A percentile compares a stretch with the other conserved stretches of the same genome.
Conservation (phyloP, 1,139 yeast genomes). For the Suhomyces atakaporum region DNA sequence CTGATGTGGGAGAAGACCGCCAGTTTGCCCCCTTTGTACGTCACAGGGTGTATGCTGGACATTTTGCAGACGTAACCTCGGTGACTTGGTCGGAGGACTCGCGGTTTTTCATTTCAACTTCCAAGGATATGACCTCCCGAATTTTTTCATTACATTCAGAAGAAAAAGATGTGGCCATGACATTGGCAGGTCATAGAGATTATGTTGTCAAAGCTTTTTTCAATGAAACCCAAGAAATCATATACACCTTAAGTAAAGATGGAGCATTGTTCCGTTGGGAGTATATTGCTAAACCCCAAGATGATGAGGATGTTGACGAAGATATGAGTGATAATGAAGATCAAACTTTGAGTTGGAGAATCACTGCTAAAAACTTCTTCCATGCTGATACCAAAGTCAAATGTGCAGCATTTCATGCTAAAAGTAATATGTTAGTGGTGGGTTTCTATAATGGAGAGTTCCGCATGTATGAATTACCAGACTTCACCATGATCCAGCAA, state of each 20-base stretch:
- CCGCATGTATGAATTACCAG: constrained; percentile 80
- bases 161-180: constrained; percentile 80
- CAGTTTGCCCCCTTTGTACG: constrained; percentile 97
- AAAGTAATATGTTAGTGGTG: constrained; percentile 72
- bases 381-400: constrained; percentile 70
- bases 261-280: constrained; percentile 96
- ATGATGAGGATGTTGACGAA: constrained; percentile 37
- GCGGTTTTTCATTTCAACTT: constrained; percentile 79
- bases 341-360: constrained; percentile 68
- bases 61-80: constrained; percentile 76
- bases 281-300: constrained; percentile 56
- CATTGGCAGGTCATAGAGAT: constrained; percentile 91
- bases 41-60: constrained; percentile 90
- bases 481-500: constrained; percentile 77
- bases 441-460: constrained; percentile 93
- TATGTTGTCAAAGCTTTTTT: constrained; percentile 86
- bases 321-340: constrained; percentile 27
- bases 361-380: constrained; percentile 74
- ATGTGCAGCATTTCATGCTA: constrained; percentile 82
- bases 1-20: constrained; percentile 67
- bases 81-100: constrained; percentile 91
- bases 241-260: constrained; percentile 89
- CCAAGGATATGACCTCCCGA: constrained; percentile 87
- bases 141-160: constrained; percentile 76
- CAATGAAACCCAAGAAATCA: constrained; percentile 79